Evolutionary conservation across 116 monocot genomes (phyloP).

Genomic region (Papilionanthe hybrid): DNA sequence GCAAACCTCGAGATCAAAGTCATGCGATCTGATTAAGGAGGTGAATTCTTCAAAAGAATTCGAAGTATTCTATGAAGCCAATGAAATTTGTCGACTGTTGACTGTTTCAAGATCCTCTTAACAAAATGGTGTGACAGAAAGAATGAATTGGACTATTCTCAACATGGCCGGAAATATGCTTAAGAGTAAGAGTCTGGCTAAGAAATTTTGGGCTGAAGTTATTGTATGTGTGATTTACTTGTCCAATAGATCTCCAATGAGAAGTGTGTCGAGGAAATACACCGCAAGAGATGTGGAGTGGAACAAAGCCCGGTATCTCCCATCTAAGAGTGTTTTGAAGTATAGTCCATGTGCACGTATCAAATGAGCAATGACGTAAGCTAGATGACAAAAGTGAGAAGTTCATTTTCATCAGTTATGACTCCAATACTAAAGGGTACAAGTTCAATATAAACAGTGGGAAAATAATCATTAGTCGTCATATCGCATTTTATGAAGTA

Average conservation of each 20-base stretch:
- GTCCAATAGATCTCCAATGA: background rate
- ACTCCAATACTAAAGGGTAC: no score
- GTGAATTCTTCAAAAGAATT: background rate
- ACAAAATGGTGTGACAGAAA: background rate
- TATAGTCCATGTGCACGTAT: background rate
- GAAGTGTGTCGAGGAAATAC: background rate
- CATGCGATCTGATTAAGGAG: background rate
- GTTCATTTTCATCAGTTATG: no score
- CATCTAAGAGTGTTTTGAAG: background rate
- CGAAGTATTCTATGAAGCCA: background rate
- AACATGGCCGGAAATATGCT: background rate
- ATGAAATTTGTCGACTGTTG: background rate
- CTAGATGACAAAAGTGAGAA: conserved; percentile 6
- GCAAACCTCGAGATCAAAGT: background rate
- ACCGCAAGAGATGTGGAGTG: background rate
- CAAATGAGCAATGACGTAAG: background rate
- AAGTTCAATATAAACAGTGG: no score
- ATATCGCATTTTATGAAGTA: no score
- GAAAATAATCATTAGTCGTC: no score
- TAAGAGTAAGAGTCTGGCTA: background rate
- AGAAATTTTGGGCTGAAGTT: background rate
- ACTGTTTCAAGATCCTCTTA: background rate
- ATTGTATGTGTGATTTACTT: no score
- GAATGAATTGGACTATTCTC: background rate
- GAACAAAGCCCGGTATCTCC: background rate